These are phyloP conservation scores for Trichoderma sp. DNA, from an alignment of 2,329 filamentous ascomycete genomes.

Conservation along the genomic window DNA sequence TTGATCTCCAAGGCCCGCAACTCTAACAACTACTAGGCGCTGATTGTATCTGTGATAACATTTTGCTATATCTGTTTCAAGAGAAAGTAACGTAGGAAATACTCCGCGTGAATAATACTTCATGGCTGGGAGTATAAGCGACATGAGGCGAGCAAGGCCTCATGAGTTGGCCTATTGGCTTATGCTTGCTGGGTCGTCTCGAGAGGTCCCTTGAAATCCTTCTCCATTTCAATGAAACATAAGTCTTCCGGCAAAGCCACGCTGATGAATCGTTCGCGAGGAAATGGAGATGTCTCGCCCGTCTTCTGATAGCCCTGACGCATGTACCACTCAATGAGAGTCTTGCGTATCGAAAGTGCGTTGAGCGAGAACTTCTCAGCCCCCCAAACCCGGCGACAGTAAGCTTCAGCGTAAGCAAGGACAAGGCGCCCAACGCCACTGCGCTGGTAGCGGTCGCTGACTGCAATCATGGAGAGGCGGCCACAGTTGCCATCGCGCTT, in stretches of 20 bases:
- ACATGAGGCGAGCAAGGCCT: neutral
- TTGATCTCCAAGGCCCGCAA: neutral
- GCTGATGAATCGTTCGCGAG: conserved; percentile 29
- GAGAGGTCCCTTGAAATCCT: conserved; percentile 28
- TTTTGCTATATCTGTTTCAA: neutral
- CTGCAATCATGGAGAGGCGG: conserved; percentile 41
- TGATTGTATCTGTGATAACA: neutral
- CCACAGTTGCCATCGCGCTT: conserved; percentile 32
- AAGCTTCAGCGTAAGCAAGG: conserved; percentile 37
- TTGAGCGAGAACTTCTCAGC: conserved; percentile 36
- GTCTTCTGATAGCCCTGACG: conserved; percentile 39
- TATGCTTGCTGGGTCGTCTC: neutral
- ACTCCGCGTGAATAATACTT: neutral
- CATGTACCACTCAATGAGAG: conserved; percentile 41
- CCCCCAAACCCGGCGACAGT: conserved; percentile 35
- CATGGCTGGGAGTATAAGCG: neutral
- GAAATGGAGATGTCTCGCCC: conserved; percentile 39
- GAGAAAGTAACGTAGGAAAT: neutral
- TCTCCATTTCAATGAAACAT: conserved; percentile 41
- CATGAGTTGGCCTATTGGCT: neutral
- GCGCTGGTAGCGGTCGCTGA: conserved; percentile 36
- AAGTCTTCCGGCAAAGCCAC: conserved; percentile 35
- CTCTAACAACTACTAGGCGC: neutral
- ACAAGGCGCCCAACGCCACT: conserved; percentile 39
- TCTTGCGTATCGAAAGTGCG: conserved; percentile 38